Conservation (phyloP, 2,329 filamentous ascomycete species). For the Alternaria angustiovoidea region DNA sequence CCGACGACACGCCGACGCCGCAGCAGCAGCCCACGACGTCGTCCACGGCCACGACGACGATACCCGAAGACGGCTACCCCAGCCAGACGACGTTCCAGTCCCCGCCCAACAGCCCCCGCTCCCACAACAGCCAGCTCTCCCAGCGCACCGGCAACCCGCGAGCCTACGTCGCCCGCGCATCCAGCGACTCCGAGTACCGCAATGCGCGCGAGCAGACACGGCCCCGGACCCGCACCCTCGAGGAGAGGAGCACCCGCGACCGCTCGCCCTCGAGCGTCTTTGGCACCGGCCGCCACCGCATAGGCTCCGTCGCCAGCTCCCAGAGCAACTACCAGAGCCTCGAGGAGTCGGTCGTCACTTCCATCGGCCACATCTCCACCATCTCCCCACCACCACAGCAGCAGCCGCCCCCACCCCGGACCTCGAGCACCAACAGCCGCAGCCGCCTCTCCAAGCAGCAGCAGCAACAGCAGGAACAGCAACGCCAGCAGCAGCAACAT, state of each 20-base stretch:
- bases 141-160: slow-evolving; percentile 36
- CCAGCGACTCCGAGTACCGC: slow-evolving; percentile 45
- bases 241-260: slow-evolving; percentile 54
- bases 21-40: not conserved
- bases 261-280: slow-evolving; percentile 52
- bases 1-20: slow-evolving; percentile 56
- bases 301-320: slow-evolving; percentile 73
- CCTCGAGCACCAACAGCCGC: slow-evolving; percentile 41
- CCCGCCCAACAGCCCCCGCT: slow-evolving; percentile 44
- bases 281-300: slow-evolving; percentile 64
- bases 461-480: slow-evolving; percentile 7
- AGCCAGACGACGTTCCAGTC: slow-evolving; percentile 26
- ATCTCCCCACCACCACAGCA: slow-evolving; percentile 44
- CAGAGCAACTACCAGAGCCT: slow-evolving; percentile 60
- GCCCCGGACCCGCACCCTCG: slow-evolving; percentile 61
- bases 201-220: slow-evolving; percentile 59
- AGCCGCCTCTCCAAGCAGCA: slow-evolving; percentile 43
- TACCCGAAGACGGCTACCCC: slow-evolving; percentile 27
- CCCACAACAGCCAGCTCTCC: slow-evolving; percentile 29
- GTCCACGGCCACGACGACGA: slow-evolving; percentile 16
- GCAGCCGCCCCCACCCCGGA: slow-evolving; percentile 35
- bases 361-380: slow-evolving; percentile 53
- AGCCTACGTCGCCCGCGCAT: slow-evolving; percentile 40
- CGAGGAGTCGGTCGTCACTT: slow-evolving; percentile 52
- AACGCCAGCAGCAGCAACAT: not conserved